Evolutionary conservation across 495 filamentous ascomycete species (phyloP).

Genomic region (Penicillium salamii): DNA sequence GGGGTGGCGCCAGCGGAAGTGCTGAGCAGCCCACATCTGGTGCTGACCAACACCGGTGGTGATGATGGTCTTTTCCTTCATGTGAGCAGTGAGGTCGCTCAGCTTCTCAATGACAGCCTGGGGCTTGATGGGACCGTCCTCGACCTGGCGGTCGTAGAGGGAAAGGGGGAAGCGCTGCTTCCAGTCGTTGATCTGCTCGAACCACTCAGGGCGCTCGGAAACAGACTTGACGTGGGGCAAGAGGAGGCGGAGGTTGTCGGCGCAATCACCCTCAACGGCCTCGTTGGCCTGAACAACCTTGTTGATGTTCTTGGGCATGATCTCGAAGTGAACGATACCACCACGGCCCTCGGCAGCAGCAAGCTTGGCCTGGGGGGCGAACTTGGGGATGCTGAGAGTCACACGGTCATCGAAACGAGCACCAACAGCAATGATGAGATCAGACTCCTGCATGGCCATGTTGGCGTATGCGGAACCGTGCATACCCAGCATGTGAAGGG

Average conservation of each 20-base stretch:
- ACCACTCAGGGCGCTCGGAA: constrained; percentile 74
- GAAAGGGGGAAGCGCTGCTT: constrained; percentile 80
- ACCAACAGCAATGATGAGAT: constrained; percentile 60
- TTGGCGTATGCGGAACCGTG: constrained; percentile 65
- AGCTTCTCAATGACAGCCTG: constrained; percentile 85
- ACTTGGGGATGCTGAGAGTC: constrained; percentile 50
- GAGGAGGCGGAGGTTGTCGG: constrained; percentile 66
- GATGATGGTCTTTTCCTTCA: constrained; percentile 81
- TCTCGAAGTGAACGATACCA: constrained; percentile 64
- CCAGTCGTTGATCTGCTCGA: constrained; percentile 84
- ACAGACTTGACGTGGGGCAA: constrained; percentile 65
- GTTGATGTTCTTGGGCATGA: constrained; percentile 65
- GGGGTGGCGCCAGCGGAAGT: constrained; percentile 88
- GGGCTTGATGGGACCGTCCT: constrained; percentile 78
- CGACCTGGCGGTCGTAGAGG: constrained; percentile 66
- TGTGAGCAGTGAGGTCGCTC: constrained; percentile 66
- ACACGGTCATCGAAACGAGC: constrained; percentile 67
- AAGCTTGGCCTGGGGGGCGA: constrained; percentile 54
- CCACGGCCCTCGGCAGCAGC: constrained; percentile 57
- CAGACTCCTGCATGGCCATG: constrained; percentile 63
- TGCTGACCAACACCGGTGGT: constrained; percentile 93
- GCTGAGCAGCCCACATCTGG: constrained; percentile 97
- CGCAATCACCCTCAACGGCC: constrained; percentile 60
- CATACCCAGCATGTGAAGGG: constrained; percentile 65
- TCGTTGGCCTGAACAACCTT: constrained; percentile 63